A percentile compares a stretch with the other conserved stretches of the same genome.
Conservation (phyloP, 805 yeast species). For the Wickerhamiella australiensis region DNA sequence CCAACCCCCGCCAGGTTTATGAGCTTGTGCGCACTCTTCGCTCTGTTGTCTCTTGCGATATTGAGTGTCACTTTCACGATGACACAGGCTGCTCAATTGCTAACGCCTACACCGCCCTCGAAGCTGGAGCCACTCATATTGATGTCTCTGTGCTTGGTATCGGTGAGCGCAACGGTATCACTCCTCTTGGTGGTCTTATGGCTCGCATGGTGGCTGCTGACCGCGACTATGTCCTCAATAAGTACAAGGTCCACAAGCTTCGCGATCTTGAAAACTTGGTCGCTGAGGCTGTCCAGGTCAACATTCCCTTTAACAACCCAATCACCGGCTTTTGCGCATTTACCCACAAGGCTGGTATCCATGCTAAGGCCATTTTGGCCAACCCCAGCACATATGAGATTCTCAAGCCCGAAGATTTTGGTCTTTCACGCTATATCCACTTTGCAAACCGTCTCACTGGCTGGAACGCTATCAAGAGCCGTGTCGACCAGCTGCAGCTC, state of each 20-base stretch:
- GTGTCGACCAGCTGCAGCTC: constrained; percentile 94
- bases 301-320: constrained; percentile 96
- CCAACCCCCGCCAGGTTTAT: constrained; percentile 97
- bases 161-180: constrained; percentile 98
- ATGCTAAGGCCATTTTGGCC: constrained; percentile 96
- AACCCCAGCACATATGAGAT: constrained; percentile 99
- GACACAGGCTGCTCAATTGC: constrained; percentile 99
- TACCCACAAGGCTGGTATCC: constrained; percentile 99
- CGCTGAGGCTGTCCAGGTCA: constrained; percentile 94
- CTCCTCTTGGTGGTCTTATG: constrained; percentile 96
- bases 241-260: constrained; percentile 89
- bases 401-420: constrained; percentile 87
- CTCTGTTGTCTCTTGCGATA: constrained; percentile 90
- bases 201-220: constrained; percentile 99
- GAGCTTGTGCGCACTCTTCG: constrained; percentile 89
- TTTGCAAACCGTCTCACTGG: constrained; percentile 97
- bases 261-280: constrained; percentile 92
- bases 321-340: constrained; percentile 99
- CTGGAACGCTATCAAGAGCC: constrained; percentile 96
- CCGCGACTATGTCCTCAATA: constrained; percentile 86
- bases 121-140: constrained; percentile 90
- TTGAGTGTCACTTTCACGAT: constrained; percentile 97
- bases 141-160: constrained; percentile 95
- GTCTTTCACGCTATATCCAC: constrained; percentile 90
- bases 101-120: constrained; percentile 94